Percentiles rank a stretch among this genome's conserved stretches.
These are phyloP conservation scores for Malus fusca DNA, from an alignment of 306 rosid genomes.

Conservation along the genomic window DNA sequence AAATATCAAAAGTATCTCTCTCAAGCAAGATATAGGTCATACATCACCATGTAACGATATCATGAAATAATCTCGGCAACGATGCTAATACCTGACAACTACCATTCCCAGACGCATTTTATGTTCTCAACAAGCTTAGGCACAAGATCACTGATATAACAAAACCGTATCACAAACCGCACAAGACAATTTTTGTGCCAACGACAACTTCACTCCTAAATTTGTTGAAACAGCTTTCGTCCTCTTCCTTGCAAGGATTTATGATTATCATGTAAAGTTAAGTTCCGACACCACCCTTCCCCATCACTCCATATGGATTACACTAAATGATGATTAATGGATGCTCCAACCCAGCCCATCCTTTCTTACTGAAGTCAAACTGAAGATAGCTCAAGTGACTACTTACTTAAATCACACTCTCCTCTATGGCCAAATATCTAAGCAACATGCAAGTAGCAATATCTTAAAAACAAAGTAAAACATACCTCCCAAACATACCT, in stretches of 20 bases:
- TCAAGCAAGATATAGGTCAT: background rate
- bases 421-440: background rate
- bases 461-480: constrained; percentile 19
- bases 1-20: no score
- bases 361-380: background rate
- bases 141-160: background rate
- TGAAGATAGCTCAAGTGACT: constrained; percentile 1
- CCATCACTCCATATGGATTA: background rate
- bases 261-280: background rate
- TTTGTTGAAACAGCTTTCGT: background rate
- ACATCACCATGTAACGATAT: background rate
- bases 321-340: background rate
- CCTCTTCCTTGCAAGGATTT: background rate
- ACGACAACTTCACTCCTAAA: background rate
- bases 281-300: background rate
- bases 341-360: background rate
- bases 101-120: background rate
- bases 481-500: constrained; percentile 44
- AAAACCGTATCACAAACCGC: background rate
- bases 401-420: constrained; percentile 14
- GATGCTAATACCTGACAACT: background rate
- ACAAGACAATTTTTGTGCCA: background rate
- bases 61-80: background rate
- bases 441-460: background rate
- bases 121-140: background rate